Conservation (phyloP, 192 early-diverging fungal species). For the Coemansia sp. region DNA sequence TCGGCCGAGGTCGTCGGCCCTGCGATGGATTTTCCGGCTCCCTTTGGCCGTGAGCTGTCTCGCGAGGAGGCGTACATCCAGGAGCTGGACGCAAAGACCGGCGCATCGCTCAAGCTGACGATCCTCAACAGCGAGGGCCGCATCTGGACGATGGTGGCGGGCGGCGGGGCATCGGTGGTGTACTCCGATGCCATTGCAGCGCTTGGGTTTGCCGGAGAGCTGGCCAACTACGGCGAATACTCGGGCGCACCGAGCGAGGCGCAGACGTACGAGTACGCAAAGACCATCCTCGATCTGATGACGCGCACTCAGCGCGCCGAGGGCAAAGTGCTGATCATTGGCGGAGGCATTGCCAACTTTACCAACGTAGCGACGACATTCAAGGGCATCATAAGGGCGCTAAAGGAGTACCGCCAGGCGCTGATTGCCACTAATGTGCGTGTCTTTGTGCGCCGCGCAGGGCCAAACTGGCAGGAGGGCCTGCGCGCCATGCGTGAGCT, state of each 20-base stretch:
- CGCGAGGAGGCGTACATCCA: constrained; percentile 98
- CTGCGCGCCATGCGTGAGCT: constrained; percentile 90
- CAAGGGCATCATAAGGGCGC: constrained; percentile 97
- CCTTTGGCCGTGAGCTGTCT: constrained; percentile 94
- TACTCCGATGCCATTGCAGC: constrained; percentile 99
- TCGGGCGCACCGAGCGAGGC: constrained; percentile 98
- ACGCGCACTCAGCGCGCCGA: constrained; percentile 81
- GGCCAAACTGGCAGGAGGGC: constrained; percentile 99
- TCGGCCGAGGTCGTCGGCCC: constrained; percentile 52
- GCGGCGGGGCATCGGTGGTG: constrained; percentile 97
- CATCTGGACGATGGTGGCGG: constrained; percentile 99
- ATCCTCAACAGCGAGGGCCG: constrained; percentile 93
- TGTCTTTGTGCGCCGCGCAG: constrained; percentile 96
- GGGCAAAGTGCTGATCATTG: constrained; percentile 97
- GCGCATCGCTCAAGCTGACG: constrained; percentile 96
- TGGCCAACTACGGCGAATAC: constrained; percentile 99
- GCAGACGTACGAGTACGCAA: constrained; percentile 99
- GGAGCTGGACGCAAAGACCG: constrained; percentile 97
- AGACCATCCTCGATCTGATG: constrained; percentile 98
- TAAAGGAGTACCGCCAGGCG: constrained; percentile 87
- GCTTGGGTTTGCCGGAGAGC: constrained; percentile 85
- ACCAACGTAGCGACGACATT: constrained; percentile 99
- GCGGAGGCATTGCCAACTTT: constrained; percentile 99
- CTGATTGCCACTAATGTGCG: constrained; percentile 85
- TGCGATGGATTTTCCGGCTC: constrained; percentile 94